Base-by-base conservation (phyloP, 1,139 yeast species). In the Sugiyamaella sp. region DNA sequence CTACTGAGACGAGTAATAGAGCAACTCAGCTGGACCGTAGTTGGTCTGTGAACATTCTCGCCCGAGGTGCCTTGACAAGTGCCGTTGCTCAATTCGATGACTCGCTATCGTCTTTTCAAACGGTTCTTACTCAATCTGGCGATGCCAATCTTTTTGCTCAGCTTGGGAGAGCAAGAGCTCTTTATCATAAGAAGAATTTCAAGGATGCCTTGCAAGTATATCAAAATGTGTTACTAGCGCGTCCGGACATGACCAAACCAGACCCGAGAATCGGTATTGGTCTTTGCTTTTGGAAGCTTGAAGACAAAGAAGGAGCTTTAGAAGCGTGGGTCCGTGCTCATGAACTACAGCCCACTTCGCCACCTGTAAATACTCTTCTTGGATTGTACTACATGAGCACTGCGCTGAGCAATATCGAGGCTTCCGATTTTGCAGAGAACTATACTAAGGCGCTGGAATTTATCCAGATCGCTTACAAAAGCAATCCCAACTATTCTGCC, bases 251-350 rank as follows among this genome's bases (percentile, higher is more conserved):
- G 38, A 75, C 86, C 66, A 79, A 80, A 60, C 98, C 98, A 1
- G 99, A 93, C 70, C 96, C 99, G 19, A 79, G 99, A 71, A 80
- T 93, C 55, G 99, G 99, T 21, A 84, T 93, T 60, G 99, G 99
- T 40, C 75, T 93, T 63, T 91, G 98, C 70, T 91, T 85, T 67
- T 93, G 97, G 97, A 82, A 83, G 58, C 74, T 93, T 57, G 86
- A 85, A 53, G 96, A 89, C 67, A 80, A 81, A 60, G 79, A 79
- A 46, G 80, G 89, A 76, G 98, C 99, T 0, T 67, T 80, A 8
- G 75, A 75, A 46, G 85, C 98, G 0, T 95, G 98, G 98, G 80
- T 81, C 60, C 80, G 98, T 64, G 78, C 89, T 1, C 72, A 85
- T 43, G 88, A 86, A 66, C 71, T 91, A 49, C 81, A 87, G 58